A percentile compares a stretch with the other conserved stretches of the same genome.
Evolutionary conservation across 495 filamentous ascomycete genomes (phyloP).

Genomic region (Penicillium salamii): DNA sequence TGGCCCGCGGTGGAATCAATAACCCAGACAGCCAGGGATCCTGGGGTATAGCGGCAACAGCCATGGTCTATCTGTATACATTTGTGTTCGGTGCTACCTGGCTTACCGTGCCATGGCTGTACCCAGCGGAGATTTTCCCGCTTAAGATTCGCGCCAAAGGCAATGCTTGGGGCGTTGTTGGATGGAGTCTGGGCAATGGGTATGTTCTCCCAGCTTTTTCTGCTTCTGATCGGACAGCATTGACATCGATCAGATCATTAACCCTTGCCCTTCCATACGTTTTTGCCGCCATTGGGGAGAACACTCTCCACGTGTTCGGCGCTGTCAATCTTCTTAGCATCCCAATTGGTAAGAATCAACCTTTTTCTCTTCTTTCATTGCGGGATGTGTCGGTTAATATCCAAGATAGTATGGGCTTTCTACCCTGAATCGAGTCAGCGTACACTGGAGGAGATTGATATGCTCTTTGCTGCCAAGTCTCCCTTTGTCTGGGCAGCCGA

Average conservation of each 20-base stretch:
- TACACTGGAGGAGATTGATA: constrained; percentile 41
- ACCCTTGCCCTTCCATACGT: constrained; percentile 31
- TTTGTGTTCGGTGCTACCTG: not conserved
- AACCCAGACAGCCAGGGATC: constrained; percentile 25
- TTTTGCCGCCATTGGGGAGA: constrained; percentile 10
- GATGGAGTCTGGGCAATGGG: constrained; percentile 8
- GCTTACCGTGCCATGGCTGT: not conserved
- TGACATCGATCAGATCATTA: not conserved
- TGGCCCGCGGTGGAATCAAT: constrained; percentile 33
- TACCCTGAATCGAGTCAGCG: constrained; percentile 41
- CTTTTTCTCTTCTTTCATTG: not conserved
- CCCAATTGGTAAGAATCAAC: constrained; percentile 11
- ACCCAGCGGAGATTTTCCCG: constrained; percentile 54
- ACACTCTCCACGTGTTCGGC: constrained; percentile 30
- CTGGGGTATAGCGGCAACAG: constrained; percentile 46
- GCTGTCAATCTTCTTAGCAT: constrained; percentile 40
- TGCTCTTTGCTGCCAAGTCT: constrained; percentile 31
- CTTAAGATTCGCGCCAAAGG: constrained; percentile 51
- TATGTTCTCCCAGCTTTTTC: not conserved
- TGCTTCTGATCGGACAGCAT: not conserved
- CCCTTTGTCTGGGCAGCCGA: constrained; percentile 8
- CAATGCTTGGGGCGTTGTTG: constrained; percentile 51
- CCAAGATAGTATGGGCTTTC: constrained; percentile 20
- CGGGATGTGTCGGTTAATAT: too few relatives aligned
- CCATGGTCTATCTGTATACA: constrained; percentile 4